phyloP scores from a whole-genome alignment of 2,329 filamentous ascomycete species.

The Paracoccidioides lutzii region DNA sequence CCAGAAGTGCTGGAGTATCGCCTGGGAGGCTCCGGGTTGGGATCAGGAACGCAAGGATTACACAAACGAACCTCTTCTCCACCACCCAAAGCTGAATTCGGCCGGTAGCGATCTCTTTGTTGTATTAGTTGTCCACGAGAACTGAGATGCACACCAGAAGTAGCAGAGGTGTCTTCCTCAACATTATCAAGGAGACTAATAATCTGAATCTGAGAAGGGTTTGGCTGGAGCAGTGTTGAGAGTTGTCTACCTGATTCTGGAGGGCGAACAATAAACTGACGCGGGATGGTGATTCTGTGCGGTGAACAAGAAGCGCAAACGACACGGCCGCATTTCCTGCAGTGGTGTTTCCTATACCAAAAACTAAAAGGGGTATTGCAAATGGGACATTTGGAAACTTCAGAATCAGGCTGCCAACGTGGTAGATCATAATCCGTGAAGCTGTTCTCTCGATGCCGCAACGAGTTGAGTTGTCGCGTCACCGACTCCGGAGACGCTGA shows the following conservation, averaged over 20 bases:
- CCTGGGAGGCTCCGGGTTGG: conserved; percentile 45
- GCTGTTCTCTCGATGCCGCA: conserved; percentile 16
- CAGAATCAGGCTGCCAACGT: conserved; percentile 76
- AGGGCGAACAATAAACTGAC: conserved; percentile 81
- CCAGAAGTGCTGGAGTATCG: conserved; percentile 15
- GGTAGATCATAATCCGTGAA: conserved; percentile 46
- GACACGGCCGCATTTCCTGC: conserved; percentile 88
- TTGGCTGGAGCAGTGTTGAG: conserved; percentile 29
- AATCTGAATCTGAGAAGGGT: conserved; percentile 34
- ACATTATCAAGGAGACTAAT: conserved; percentile 35
- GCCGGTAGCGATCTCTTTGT: conserved; percentile 15
- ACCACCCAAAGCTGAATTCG: conserved; percentile 44
- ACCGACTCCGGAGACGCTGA: conserved; percentile 16
- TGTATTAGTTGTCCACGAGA: conserved; percentile 8
- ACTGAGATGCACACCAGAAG: background rate
- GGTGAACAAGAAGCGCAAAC: conserved; percentile 85
- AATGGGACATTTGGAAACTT: conserved; percentile 73
- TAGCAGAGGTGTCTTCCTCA: conserved; percentile 9
- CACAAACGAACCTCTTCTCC: conserved; percentile 58
- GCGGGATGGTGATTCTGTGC: conserved; percentile 85
- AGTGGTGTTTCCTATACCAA: conserved; percentile 84
- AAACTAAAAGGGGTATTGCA: conserved; percentile 69
- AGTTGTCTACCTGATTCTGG: conserved; percentile 38
- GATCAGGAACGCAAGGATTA: conserved; percentile 61
- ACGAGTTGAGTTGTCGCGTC: conserved; percentile 12